phyloP scores from a whole-genome alignment of 1,139 yeast species.

The Oligophagozyma castellii region DNA sequence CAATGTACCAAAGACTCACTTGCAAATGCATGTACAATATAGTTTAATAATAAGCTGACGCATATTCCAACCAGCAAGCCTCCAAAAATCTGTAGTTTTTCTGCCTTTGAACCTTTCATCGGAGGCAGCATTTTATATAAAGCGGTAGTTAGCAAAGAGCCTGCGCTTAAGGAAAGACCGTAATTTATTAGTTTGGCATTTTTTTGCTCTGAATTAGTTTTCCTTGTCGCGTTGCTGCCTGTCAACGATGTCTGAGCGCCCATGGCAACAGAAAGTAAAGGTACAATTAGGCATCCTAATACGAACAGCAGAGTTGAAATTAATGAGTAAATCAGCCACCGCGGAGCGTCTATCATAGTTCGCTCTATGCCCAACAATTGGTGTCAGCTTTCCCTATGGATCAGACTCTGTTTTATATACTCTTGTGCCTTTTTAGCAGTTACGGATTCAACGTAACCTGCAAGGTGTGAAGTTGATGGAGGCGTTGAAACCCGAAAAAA shows the following conservation, averaged over 20 bases:
- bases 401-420: too few relatives aligned
- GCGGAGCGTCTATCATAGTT: constrained; percentile 11
- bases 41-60: constrained; percentile 47
- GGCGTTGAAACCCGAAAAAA: too few relatives aligned
- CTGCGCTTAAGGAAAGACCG: constrained; percentile 43
- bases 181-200: constrained; percentile 22
- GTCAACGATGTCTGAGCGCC: too few relatives aligned
- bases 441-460: too few relatives aligned
- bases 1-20: constrained; percentile 82
- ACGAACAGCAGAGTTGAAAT: constrained; percentile 23
- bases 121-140: constrained; percentile 63
- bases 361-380: too few relatives aligned
- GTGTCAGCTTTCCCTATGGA: too few relatives aligned
- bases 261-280: constrained; percentile 14
- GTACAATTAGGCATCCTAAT: constrained; percentile 22
- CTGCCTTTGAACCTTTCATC: constrained; percentile 31
- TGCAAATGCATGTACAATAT: constrained; percentile 55
- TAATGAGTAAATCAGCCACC: constrained; percentile 19
- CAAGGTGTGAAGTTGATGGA: too few relatives aligned
- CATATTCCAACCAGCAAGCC: constrained; percentile 47
- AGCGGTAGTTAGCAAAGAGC: constrained; percentile 66
- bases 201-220: constrained; percentile 4
- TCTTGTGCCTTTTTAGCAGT: too few relatives aligned
- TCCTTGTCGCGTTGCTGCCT: constrained; percentile 2
- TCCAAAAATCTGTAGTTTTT: constrained; percentile 27